Evolutionary conservation across 75 land plant genomes (phyloP).

Genomic region (Chamaecyparis obtusa): DNA sequence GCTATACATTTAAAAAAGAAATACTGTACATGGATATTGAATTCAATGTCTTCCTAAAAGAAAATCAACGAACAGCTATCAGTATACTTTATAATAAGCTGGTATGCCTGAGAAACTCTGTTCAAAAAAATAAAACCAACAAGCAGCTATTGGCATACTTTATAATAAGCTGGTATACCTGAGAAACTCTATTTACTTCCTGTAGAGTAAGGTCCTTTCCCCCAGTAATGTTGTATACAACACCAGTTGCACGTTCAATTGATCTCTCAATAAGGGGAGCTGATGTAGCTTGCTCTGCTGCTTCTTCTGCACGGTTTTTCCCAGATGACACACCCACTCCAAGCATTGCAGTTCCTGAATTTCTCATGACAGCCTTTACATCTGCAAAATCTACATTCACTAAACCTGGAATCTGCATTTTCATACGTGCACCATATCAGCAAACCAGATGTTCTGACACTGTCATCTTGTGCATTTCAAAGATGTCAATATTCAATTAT

Average conservation of each 20-base stretch:
- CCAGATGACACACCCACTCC: slow-evolving; percentile 92
- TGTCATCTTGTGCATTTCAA: background rate
- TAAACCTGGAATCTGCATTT: slow-evolving; percentile 88
- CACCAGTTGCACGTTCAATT: slow-evolving; percentile 91
- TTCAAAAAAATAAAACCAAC: slow-evolving; percentile 27
- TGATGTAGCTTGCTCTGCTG: slow-evolving; percentile 92
- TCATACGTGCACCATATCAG: background rate
- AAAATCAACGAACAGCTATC: background rate
- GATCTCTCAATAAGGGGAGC: slow-evolving; percentile 91
- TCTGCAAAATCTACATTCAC: slow-evolving; percentile 99
- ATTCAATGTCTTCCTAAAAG: background rate
- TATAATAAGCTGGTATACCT: slow-evolving; percentile 42
- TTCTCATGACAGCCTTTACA: slow-evolving; percentile 89
- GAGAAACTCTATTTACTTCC: slow-evolving; percentile 92
- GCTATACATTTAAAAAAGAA: background rate
- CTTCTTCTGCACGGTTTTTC: slow-evolving; percentile 95
- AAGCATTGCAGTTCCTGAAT: slow-evolving; percentile 94
- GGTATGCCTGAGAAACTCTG: slow-evolving; percentile 79
- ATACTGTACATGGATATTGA: background rate
- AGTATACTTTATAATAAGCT: background rate
- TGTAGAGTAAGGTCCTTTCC: slow-evolving; percentile 94
- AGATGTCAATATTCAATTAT: background rate
- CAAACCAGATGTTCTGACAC: background rate
- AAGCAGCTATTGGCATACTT: background rate
- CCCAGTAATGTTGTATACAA: slow-evolving; percentile 95